Conservation (phyloP, 1,284 basidiomycete species). For the Puccinia horiana region DNA sequence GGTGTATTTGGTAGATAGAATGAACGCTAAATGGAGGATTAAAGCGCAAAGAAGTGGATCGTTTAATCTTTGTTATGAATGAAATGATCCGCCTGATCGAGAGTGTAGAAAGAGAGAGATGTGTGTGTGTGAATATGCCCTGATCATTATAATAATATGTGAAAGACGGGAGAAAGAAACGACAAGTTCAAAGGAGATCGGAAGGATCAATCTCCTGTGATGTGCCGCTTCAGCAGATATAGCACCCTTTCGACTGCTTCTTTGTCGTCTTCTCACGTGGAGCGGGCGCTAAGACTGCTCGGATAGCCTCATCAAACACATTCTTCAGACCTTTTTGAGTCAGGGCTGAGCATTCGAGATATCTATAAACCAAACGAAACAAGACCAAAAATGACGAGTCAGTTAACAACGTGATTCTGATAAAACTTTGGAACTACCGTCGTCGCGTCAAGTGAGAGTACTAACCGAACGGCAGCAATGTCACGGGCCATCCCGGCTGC, state of each 20-base stretch:
- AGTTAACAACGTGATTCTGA: not conserved
- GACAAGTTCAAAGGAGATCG: not conserved
- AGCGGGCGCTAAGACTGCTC: constrained; percentile 62
- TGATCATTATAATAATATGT: constrained; percentile 2
- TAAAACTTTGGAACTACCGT: not conserved
- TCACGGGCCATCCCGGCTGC: constrained; percentile 88
- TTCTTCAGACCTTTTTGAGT: constrained; percentile 97
- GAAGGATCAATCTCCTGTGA: not conserved
- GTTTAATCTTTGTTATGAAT: not conserved
- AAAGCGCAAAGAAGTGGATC: not conserved
- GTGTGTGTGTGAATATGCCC: not conserved
- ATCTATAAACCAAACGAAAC: constrained; percentile 63
- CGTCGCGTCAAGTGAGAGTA: not conserved
- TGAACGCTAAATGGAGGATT: not conserved
- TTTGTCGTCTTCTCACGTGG: constrained; percentile 57
- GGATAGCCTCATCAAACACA: constrained; percentile 94
- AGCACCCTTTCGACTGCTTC: constrained; percentile 56
- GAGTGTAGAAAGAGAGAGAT: not conserved
- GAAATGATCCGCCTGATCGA: constrained; percentile 3
- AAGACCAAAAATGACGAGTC: not conserved
- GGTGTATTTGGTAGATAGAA: not conserved
- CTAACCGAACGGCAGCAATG: constrained; percentile 74
- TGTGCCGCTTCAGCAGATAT: constrained; percentile 11
- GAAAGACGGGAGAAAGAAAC: not conserved
- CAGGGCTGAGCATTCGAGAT: constrained; percentile 93